Base-by-base conservation (phyloP, 2,329 filamentous ascomycete genomes). In the Alternaria ventricosa region DNA sequence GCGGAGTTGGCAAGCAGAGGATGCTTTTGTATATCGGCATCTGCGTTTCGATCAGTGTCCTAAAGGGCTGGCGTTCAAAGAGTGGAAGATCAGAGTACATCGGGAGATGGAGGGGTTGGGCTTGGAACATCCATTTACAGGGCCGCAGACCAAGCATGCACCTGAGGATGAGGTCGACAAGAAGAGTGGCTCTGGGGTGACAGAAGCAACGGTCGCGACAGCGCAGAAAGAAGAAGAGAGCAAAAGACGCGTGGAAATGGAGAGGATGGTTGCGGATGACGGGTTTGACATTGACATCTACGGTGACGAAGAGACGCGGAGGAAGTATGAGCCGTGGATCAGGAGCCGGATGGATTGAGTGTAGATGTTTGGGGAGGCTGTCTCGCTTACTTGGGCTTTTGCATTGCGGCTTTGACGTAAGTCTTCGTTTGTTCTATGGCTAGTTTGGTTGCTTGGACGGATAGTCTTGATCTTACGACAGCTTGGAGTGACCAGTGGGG, bases 261-360 rank as follows among this genome's bases (percentile, higher is more conserved):
- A 57, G 12, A 33, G n/a, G n/a, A 44, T n/a, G 43, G 6, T 49
- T 12, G 51, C 54, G 20, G 45, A 61, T 8, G 58, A 50, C 12
- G 58, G 22, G 3, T 43, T 61, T 61, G 51, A 61, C 43, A 57
- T 57, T 33, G 58, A 61, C 8, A 57, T 61, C 25, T 61, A 44
- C 36, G 58, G 51, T 3, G 58, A 61, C 23, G 51, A 61, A 11
- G 58, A 57, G 44, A 61, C 58, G 23, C 15, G 53, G 44, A 30
- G 41, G 36, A 60, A 55, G 45, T 61, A 57, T 50, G 58, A 49
- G 22, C 50, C 51, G 8, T 56, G 51, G 49, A 55, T 60, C 25
- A 53, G 43, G 43, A 59, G 57, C 12, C 55, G 27, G 2, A 45
- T 46, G 49, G 20, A 55, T 27, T 23, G 53, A 46, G 18, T 5